Percentiles rank a stretch among this genome's conserved stretches.
Conservation (phyloP, 129 eudicot genomes). For the Flaveria robusta region DNA sequence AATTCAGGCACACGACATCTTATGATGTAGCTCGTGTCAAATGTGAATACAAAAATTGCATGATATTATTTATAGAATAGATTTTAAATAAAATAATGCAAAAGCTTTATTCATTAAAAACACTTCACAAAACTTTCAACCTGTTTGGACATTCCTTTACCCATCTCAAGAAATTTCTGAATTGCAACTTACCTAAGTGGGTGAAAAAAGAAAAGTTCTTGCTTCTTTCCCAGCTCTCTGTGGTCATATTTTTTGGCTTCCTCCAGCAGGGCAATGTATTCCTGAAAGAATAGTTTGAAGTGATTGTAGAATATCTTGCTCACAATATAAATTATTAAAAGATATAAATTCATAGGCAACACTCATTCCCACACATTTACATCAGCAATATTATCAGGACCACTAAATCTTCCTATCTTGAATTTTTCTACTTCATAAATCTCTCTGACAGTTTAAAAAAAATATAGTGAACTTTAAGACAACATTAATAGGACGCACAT, state of each 20-base stretch:
- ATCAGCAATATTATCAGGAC: background rate
- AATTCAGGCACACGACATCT: background rate
- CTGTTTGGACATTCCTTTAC: background rate
- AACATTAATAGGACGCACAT: background rate
- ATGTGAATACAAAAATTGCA: background rate
- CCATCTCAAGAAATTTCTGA: background rate
- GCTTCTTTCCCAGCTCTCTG: slow-evolving; percentile 76
- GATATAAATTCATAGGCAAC: background rate
- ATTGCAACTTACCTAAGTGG: slow-evolving; percentile 25
- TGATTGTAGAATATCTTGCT: background rate
- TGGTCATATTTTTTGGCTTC: slow-evolving; percentile 98
- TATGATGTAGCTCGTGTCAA: background rate
- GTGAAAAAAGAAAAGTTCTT: slow-evolving; percentile 94
- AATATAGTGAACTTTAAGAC: background rate
- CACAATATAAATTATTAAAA: background rate
- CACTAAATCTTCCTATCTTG: background rate
- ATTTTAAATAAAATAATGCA: background rate
- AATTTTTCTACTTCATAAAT: background rate
- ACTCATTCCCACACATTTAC: background rate
- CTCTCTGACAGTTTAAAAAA: background rate
- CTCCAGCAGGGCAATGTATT: slow-evolving; percentile 70
- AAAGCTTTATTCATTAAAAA: background rate
- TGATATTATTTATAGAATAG: background rate
- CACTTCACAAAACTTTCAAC: background rate
- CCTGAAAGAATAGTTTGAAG: slow-evolving; percentile 45